phyloP scores from a whole-genome alignment of 148 eudicot genomes.

The Rhododendron ferrugineum region DNA sequence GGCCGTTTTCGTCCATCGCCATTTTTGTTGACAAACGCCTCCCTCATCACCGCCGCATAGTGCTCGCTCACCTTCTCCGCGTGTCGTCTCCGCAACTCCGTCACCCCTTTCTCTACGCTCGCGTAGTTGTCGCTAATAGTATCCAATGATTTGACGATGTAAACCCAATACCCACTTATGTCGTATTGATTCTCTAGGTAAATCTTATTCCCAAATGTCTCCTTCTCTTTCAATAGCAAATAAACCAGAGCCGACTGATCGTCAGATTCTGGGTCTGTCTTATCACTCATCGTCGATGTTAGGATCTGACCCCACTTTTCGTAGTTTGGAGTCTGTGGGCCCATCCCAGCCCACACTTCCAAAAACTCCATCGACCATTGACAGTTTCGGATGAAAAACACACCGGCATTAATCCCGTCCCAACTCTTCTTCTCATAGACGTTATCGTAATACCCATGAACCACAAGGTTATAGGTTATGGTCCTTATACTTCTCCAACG shows the following conservation, averaged over 20 bases:
- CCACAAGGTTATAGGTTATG: slow-evolving; percentile 54
- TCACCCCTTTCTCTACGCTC: slow-evolving; percentile 24
- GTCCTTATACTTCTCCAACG: slow-evolving; percentile 36
- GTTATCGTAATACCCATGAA: slow-evolving; percentile 47
- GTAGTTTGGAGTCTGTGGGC: slow-evolving; percentile 55
- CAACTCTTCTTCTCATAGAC: slow-evolving; percentile 46
- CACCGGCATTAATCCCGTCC: slow-evolving; percentile 72
- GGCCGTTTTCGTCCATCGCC: background rate
- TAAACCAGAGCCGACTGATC: slow-evolving; percentile 66
- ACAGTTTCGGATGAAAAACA: slow-evolving; percentile 62
- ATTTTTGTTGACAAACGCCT: background rate
- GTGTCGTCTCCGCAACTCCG: slow-evolving; percentile 28
- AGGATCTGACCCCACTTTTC: slow-evolving; percentile 49
- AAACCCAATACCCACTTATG: slow-evolving; percentile 55
- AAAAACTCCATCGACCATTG: slow-evolving; percentile 75
- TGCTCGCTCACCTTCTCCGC: slow-evolving; percentile 48
- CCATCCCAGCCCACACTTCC: slow-evolving; percentile 57
- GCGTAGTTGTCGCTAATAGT: slow-evolving; percentile 10
- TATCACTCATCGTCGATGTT: slow-evolving; percentile 34
- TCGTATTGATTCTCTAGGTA: slow-evolving; percentile 39
- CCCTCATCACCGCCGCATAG: slow-evolving; percentile 21
- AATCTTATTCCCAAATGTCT: slow-evolving; percentile 44
- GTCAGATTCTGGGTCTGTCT: slow-evolving; percentile 42
- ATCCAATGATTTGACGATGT: slow-evolving; percentile 31
- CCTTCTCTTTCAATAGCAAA: slow-evolving; percentile 39